phyloP scores from a whole-genome alignment of 164 flowering plant genomes.

The Sextonia rubra region DNA sequence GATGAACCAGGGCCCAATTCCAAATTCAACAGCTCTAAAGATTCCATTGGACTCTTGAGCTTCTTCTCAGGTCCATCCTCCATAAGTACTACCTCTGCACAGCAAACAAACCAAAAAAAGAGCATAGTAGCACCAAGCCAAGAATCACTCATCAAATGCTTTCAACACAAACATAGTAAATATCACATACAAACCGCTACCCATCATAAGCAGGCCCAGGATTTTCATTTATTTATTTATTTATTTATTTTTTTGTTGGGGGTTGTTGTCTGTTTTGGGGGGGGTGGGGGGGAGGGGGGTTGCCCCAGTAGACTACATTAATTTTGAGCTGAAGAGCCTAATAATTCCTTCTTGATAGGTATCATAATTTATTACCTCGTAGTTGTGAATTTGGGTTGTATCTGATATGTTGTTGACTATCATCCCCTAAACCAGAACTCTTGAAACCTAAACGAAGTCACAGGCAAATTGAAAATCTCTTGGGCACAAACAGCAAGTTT shows the following conservation, averaged over 20 bases:
- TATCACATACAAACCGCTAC: too few species aligned
- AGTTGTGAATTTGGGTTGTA: slow-evolving; percentile 25
- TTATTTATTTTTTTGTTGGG: too few species aligned
- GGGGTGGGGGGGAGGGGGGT: too few species aligned
- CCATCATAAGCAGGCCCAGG: too few species aligned
- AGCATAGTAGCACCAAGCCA: too few species aligned
- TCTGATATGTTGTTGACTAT: slow-evolving; percentile 32
- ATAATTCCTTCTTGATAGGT: not conserved
- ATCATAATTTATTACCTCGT: slow-evolving; percentile 38
- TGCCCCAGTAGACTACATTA: too few species aligned
- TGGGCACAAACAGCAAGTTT: slow-evolving; percentile 74
- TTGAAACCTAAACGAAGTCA: slow-evolving; percentile 69
- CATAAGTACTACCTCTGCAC: not conserved
- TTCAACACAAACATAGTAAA: too few species aligned
- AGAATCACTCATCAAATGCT: too few species aligned
- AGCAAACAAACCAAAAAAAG: too few species aligned
- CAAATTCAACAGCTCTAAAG: slow-evolving; percentile 5
- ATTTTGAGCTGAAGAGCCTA: not conserved
- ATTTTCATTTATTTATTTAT: too few species aligned
- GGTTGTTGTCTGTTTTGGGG: too few species aligned
- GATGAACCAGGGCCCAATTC: slow-evolving; percentile 6
- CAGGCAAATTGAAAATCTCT: slow-evolving; percentile 82
- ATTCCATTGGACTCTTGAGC: slow-evolving; percentile 12
- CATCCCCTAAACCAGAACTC: slow-evolving; percentile 31
- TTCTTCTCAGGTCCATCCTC: slow-evolving; percentile 17